Evolutionary conservation across 257 asterid species (phyloP).

Genomic region (Fraxinus anomala): DNA sequence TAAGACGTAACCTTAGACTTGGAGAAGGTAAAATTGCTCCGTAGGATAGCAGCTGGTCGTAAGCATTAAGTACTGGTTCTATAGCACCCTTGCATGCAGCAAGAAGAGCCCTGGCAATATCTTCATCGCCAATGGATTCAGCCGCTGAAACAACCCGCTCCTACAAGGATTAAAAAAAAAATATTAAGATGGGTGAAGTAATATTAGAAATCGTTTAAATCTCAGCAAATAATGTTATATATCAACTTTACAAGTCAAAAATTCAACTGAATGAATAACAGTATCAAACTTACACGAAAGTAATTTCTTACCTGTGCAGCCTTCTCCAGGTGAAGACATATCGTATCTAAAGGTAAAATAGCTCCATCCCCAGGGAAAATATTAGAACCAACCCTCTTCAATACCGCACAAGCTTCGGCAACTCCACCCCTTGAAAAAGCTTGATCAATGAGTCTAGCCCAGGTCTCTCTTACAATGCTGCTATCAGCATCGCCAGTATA

Average conservation of each 20-base stretch:
- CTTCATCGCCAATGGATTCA: conserved; percentile 91
- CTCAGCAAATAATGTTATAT: not conserved
- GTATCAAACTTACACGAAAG: conserved; percentile 1
- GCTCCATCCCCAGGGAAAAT: conserved; percentile 90
- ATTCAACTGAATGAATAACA: conserved; percentile 1
- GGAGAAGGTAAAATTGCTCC: conserved; percentile 80
- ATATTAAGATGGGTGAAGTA: not conserved
- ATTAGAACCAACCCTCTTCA: conserved; percentile 82
- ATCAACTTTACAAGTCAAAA: not conserved
- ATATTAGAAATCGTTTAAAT: not conserved
- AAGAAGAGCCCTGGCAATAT: conserved; percentile 80
- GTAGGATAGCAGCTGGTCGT: conserved; percentile 74
- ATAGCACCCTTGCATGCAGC: conserved; percentile 87
- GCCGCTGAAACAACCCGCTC: conserved; percentile 72
- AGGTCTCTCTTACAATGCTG: conserved; percentile 85
- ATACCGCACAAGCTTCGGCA: conserved; percentile 92
- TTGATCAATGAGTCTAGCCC: conserved; percentile 96
- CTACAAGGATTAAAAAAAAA: conserved; percentile 38
- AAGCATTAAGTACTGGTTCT: conserved; percentile 84
- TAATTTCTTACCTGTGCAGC: conserved; percentile 61
- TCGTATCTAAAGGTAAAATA: conserved; percentile 77
- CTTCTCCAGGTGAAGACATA: conserved; percentile 92
- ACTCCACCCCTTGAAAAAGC: conserved; percentile 90
- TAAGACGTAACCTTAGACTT: conserved; percentile 72
- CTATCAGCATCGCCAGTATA: conserved; percentile 94